These are phyloP conservation scores for Aeminium ludgeri DNA, from an alignment of 495 filamentous ascomycete genomes.

Conservation along the genomic window DNA sequence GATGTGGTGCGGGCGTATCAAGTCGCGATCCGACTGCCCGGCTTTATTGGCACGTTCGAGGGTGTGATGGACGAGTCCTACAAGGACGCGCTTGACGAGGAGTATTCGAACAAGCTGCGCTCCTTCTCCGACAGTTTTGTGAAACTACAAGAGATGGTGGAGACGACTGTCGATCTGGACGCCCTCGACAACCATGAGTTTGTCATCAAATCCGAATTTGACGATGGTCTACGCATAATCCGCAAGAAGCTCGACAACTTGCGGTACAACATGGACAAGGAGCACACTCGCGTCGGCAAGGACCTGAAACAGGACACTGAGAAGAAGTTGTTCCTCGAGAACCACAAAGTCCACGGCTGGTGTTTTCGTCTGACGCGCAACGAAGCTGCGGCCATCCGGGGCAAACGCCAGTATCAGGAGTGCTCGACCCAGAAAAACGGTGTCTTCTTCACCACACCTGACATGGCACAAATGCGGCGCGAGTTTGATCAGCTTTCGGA, in stretches of 20 bases:
- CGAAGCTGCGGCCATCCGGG: constrained; percentile 83
- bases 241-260: constrained; percentile 80
- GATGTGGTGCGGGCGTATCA: constrained; percentile 94
- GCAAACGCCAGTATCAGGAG: constrained; percentile 78
- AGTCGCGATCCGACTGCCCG: constrained; percentile 78
- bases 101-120: constrained; percentile 69
- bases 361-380: constrained; percentile 87
- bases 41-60: constrained; percentile 74
- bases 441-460: constrained; percentile 88
- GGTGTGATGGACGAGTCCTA: constrained; percentile 93
- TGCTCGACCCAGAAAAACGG: constrained; percentile 98
- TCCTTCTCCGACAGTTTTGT: constrained; percentile 61
- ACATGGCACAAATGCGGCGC: constrained; percentile 64
- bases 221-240: constrained; percentile 73
- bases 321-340: constrained; percentile 97
- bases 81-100: constrained; percentile 67
- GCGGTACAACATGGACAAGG: constrained; percentile 62
- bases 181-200: constrained; percentile 95
- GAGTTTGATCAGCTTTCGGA: constrained; percentile 90
- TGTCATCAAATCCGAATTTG: constrained; percentile 97
- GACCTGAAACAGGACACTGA: constrained; percentile 88
- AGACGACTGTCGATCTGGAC: constrained; percentile 92
- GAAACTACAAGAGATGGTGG: constrained; percentile 93
- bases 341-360: constrained; percentile 89
- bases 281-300: constrained; percentile 57